Evolutionary conservation across 805 yeast genomes (phyloP), one percentile per base, ranked within the genome.

Genomic region (Brettanomyces sp.): DNA sequence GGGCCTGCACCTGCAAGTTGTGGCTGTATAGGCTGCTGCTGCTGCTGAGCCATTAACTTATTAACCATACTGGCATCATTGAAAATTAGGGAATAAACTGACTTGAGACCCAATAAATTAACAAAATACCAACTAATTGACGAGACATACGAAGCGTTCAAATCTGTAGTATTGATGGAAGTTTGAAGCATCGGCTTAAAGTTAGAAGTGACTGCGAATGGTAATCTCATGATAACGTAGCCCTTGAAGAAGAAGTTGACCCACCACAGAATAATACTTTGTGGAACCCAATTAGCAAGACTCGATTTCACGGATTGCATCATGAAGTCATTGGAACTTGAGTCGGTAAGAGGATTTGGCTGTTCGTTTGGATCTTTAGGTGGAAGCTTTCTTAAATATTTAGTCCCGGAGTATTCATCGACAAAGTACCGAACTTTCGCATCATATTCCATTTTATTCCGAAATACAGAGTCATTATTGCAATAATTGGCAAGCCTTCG

Each of bases 101-200:
- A 84, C 53, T 78, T 77, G 49, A 93, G 72, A 28, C 98, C 98
- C 43, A 90, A 63, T 49, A 88, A 76, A 46, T 88, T 85, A 45
- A 91, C 85, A 62, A 93, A 86, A 62, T 91, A 93, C 98, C 98
- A 93, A 4, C 97, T 88, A 21, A 93, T 83, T 3, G 96, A 81
- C 35, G 93, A 82, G 14, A 93, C 98, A 79, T 95, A 93, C 25
- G 95, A 70, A 7, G 82, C 96, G 59, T 90, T 93, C 47, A 93
- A 69, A 56, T 91, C 95, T 1, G 82, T 73, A 0, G 98, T 89
- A 47, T 72, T 74, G 12, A 93, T 83, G 6, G 97, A 95, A 28
- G 77, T 78, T 64, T 93, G 99, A 39, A 93, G 66, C 95, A 93
- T 90, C 48, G 85, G 77, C 63, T 93, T 93, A 70, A 93, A 93